phyloP scores from a whole-genome alignment of 73 alveolate species.

The Paramecium bursaria region DNA sequence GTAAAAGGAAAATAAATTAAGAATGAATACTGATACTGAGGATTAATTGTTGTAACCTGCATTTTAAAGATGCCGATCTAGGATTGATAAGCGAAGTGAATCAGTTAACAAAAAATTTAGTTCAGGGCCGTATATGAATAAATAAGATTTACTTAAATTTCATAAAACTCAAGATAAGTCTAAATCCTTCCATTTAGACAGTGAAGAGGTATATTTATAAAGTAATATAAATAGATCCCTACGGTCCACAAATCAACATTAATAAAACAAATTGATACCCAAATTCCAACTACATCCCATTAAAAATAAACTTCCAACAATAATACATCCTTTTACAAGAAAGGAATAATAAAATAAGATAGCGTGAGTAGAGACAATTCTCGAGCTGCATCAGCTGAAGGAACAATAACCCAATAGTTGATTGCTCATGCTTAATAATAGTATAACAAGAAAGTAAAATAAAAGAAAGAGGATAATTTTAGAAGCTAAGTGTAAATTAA shows the following conservation, averaged over 20 bases:
- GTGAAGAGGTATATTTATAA: constrained; percentile 19
- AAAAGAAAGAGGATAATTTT: background rate
- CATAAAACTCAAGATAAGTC: constrained; percentile 32
- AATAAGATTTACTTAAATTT: constrained; percentile 6
- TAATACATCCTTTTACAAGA: background rate
- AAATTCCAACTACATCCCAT: constrained; percentile 45
- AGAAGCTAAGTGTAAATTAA: background rate
- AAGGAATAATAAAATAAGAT: background rate
- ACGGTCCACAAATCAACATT: constrained; percentile 51
- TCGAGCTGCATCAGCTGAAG: constrained; percentile 31
- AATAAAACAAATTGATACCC: background rate
- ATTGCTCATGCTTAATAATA: constrained; percentile 46
- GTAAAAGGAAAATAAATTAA: too few species aligned
- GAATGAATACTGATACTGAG: too few species aligned
- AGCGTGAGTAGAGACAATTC: constrained; percentile 41
- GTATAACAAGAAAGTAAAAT: constrained; percentile 5
- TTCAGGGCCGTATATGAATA: background rate
- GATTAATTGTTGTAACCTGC: too few species aligned
- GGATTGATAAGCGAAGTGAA: constrained; percentile 54
- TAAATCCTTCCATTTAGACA: constrained; percentile 46
- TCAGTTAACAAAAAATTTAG: constrained; percentile 18
- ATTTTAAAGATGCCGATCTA: constrained; percentile 30
- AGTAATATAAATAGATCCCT: constrained; percentile 1
- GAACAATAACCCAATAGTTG: constrained; percentile 13
- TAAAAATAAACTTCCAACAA: background rate